A percentile compares a stretch with the other conserved stretches of the same genome.
These are phyloP conservation scores for Alternaria angustiovoidea DNA, from an alignment of 2,329 filamentous ascomycete genomes.

Conservation along the genomic window DNA sequence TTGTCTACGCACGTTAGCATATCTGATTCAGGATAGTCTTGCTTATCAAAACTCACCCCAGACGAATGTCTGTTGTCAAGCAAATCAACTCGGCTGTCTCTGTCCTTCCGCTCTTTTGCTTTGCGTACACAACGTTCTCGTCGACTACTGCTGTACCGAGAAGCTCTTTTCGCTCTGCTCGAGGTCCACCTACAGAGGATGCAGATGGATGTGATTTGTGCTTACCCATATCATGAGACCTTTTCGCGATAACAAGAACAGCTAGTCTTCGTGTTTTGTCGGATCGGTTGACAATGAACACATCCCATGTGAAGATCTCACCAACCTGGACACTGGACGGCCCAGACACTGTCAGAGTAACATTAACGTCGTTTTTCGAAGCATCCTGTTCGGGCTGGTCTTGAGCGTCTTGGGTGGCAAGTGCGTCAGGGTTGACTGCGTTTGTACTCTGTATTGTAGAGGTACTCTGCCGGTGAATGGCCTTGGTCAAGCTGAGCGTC, in stretches of 20 bases:
- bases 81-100: slow-evolving; percentile 76
- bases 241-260: slow-evolving; percentile 71
- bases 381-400: slow-evolving; percentile 25
- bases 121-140: slow-evolving; percentile 74
- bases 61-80: slow-evolving; percentile 75
- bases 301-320: slow-evolving; percentile 73
- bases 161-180: slow-evolving; percentile 45
- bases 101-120: slow-evolving; percentile 71
- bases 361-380: slow-evolving; percentile 65
- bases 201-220: slow-evolving; percentile 55
- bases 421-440: slow-evolving; percentile 38
- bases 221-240: slow-evolving; percentile 60
- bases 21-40: neutral
- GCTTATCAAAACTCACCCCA: slow-evolving; percentile 63
- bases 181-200: slow-evolving; percentile 50
- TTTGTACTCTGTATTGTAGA: slow-evolving; percentile 31
- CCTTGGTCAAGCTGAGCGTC: slow-evolving; percentile 52
- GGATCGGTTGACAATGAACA: slow-evolving; percentile 79
- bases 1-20: slow-evolving; percentile 57
- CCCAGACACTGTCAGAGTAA: slow-evolving; percentile 77
- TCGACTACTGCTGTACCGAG: slow-evolving; percentile 74
- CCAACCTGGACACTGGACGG: slow-evolving; percentile 68
- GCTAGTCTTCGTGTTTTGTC: slow-evolving; percentile 71
- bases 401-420: slow-evolving; percentile 34
- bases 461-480: slow-evolving; percentile 42